Conservation (phyloP, 2,329 filamentous ascomycete species). For the Exophiala spinifera region DNA sequence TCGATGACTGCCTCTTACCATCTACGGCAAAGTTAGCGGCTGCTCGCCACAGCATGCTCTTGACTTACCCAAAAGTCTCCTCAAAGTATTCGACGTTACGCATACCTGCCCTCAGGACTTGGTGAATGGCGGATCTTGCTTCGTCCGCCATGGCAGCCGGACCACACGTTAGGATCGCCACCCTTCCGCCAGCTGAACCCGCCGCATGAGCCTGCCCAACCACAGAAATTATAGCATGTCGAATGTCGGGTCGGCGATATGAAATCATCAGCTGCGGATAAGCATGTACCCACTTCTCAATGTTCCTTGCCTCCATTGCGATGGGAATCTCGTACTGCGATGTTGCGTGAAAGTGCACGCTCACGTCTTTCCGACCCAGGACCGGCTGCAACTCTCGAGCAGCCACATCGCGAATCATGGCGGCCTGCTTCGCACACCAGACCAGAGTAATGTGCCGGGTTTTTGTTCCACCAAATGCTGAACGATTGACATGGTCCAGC, state of each 20-base stretch:
- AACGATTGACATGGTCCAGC: conserved; percentile 31
- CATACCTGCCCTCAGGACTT: conserved; percentile 35
- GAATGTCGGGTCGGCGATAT: conserved; percentile 40
- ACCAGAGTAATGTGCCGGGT: conserved; percentile 34
- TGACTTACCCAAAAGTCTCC: conserved; percentile 40
- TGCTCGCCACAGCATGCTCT: neutral
- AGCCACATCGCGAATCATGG: conserved; percentile 33
- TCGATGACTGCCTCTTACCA: too few species aligned
- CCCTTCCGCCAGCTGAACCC: conserved; percentile 28
- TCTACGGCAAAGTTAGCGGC: too few species aligned
- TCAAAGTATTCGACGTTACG: conserved; percentile 44
- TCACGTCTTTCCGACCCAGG: conserved; percentile 33
- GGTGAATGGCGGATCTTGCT: conserved; percentile 39
- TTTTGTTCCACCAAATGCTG: conserved; percentile 23
- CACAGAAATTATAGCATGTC: conserved; percentile 33
- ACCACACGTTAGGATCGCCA: conserved; percentile 45
- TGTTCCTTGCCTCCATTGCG: neutral
- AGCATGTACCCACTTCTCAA: neutral
- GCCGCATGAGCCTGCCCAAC: conserved; percentile 32
- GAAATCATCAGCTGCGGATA: conserved; percentile 23
- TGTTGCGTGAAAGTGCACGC: conserved; percentile 33
- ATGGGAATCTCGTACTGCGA: conserved; percentile 21
- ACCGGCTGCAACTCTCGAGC: conserved; percentile 30
- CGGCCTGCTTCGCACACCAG: conserved; percentile 35
- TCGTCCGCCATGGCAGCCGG: conserved; percentile 46